Evolutionary conservation across 2,329 filamentous ascomycete species (phyloP), one percentile per base, ranked within the genome.

Genomic region (Aphanoascus verrucosus): DNA sequence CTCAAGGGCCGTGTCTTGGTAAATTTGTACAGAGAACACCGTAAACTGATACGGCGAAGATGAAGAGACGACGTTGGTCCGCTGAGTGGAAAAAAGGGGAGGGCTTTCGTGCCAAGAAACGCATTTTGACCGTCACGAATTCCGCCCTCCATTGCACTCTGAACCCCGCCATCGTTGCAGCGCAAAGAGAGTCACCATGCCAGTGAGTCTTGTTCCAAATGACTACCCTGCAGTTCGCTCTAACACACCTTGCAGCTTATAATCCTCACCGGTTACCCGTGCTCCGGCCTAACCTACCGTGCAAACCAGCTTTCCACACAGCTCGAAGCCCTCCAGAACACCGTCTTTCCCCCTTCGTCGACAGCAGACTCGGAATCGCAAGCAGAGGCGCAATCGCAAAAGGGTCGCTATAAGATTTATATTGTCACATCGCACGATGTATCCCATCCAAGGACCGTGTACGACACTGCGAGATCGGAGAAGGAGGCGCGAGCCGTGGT

Each of bases 401-500:
- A 76, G 59, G 69, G 74, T 2, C 73, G 72, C 45, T 72, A 69
- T 56, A 71, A 69, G 53, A 62, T 72, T 38, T 63, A 70, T 48
- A 60, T 71, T 38, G 65, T 72, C 37, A 55, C 65, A 2, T 70
- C 70, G 11, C 70, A 72, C 35, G 69, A 71, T 57, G 60, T 58
- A 1, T 42, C 43, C 32, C 66, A 72, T 49, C 66, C 75, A 42
- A 73, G 79, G 56, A 67, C 69, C 41, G 77, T 80, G 41, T 82
- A 82, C 61, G 75, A 77, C 60, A 71, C 76, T 59, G 78, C 79
- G 20, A 73, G 74, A 48, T 72, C 76, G 34, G 81, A 84, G 64
- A 84, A 84, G 65, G 78, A 82, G 67, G 80, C 80, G 2, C 77
- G 81, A 2, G 81, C 79, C 23, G 76, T 80, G 17, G 75, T 80